phyloP scores from a whole-genome alignment of 805 yeast genomes.

The Hanseniaspora meyeri region DNA sequence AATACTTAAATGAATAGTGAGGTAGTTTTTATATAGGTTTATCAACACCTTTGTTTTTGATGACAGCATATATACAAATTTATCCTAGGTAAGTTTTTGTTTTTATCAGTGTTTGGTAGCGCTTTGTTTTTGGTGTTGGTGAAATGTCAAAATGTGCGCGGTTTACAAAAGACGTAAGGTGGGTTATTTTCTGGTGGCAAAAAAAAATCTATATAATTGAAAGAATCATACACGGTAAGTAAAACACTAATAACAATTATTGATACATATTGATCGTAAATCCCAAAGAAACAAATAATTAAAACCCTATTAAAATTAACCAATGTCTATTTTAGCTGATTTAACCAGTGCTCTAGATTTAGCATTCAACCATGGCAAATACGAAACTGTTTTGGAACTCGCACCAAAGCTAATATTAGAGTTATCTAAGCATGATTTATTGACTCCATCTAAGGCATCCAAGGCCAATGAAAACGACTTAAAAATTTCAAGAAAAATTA shows the following conservation, averaged over 20 bases:
- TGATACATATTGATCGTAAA: no score
- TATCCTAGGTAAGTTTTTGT: no score
- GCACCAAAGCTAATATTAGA: conserved; percentile 67
- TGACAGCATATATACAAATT: no score
- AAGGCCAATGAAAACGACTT: conserved; percentile 46
- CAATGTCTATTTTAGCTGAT: conserved; percentile 45
- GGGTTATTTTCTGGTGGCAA: background rate
- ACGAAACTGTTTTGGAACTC: conserved; percentile 45
- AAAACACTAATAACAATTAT: no score
- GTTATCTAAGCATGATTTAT: conserved; percentile 60
- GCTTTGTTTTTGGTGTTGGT: background rate
- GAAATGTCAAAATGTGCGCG: no score
- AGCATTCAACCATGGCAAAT: conserved; percentile 51
- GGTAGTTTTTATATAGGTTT: background rate
- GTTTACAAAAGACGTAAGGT: no score
- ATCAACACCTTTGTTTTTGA: background rate
- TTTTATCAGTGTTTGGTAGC: background rate
- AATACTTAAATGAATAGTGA: conserved; percentile 22
- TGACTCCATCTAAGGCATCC: conserved; percentile 48
- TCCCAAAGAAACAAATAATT: no score
- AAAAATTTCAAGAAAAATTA: conserved; percentile 62
- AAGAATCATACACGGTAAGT: no score
- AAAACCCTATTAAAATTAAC: no score
- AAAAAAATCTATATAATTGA: no score
- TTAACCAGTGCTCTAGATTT: conserved; percentile 57